Conservation (phyloP, 306 rosid genomes). For the Prunus mongolica region DNA sequence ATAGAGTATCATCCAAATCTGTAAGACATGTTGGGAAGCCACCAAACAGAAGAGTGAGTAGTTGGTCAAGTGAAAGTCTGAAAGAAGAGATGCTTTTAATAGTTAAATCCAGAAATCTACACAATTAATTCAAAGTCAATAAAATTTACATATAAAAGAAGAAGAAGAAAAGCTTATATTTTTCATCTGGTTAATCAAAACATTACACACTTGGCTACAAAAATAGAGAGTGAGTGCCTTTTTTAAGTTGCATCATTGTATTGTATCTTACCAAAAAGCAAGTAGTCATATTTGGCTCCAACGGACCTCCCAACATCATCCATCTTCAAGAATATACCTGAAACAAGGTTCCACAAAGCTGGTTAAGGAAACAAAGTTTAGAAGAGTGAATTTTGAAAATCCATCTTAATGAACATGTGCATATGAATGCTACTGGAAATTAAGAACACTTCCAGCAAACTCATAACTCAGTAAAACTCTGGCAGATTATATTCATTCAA, state of each 20-base stretch:
- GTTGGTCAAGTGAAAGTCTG: no score
- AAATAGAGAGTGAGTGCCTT: no score
- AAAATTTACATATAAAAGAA: no score
- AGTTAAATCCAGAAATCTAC: not conserved
- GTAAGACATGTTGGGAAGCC: not conserved
- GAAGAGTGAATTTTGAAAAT: not conserved
- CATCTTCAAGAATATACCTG: conserved; percentile 44
- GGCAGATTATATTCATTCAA: no score
- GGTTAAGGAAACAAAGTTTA: not conserved
- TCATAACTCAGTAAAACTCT: no score
- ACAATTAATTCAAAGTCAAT: not conserved
- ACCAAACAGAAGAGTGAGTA: no score
- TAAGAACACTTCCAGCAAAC: no score
- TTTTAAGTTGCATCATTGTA: conserved; percentile 11
- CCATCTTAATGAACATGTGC: not conserved
- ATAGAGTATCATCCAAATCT: conserved; percentile 93
- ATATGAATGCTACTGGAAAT: no score
- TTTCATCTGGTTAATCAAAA: no score
- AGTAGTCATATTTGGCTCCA: conserved; percentile 55
- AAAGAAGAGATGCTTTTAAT: not conserved
- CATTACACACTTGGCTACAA: no score
- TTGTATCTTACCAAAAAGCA: conserved; percentile 69
- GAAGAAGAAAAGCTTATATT: no score
- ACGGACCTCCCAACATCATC: conserved; percentile 29
- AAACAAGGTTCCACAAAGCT: conserved; percentile 1